A percentile compares a stretch with the other conserved stretches of the same genome.
Conservation (phyloP, 768 basidiomycete genomes). For the Boletus pseudo-olivaceus region DNA sequence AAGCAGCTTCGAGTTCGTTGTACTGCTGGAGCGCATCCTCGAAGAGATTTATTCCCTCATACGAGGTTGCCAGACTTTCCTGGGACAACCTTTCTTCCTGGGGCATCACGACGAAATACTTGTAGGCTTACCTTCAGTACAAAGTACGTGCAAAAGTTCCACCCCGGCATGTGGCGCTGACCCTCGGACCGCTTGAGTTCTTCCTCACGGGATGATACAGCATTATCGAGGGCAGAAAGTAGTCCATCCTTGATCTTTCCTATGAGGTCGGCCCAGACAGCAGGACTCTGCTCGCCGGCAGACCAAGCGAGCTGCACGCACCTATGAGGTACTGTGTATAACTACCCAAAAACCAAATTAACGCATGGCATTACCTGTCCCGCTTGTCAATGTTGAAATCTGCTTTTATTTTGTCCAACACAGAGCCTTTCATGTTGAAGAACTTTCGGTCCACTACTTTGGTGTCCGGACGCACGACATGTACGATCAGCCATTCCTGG, state of each 20-base stretch:
- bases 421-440: constrained; percentile 81
- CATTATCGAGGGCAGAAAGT: constrained; percentile 77
- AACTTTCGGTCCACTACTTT: constrained; percentile 58
- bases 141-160: constrained; percentile 99
- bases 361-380: constrained; percentile 52
- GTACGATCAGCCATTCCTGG: constrained; percentile 92
- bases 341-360: constrained; percentile 1
- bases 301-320: constrained; percentile 83
- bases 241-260: constrained; percentile 89
- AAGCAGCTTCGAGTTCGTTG: constrained; percentile 85
- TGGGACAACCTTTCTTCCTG: constrained; percentile 31
- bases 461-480: constrained; percentile 73
- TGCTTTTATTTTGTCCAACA: constrained; percentile 84
- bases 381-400: constrained; percentile 90
- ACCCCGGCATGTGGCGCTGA: constrained; percentile 90
- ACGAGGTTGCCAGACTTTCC: constrained; percentile 93
- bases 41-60: constrained; percentile 82
- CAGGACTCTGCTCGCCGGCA: constrained; percentile 65
- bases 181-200: constrained; percentile 87
- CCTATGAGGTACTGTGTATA: constrained; percentile 38
- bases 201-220: constrained; percentile 78
- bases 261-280: constrained; percentile 83
- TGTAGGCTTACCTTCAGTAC: constrained; percentile 74
- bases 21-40: constrained; percentile 91
- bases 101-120: neutral